Conservation (phyloP, 164 flowering plant genomes). For the Brasenia schreberi region DNA sequence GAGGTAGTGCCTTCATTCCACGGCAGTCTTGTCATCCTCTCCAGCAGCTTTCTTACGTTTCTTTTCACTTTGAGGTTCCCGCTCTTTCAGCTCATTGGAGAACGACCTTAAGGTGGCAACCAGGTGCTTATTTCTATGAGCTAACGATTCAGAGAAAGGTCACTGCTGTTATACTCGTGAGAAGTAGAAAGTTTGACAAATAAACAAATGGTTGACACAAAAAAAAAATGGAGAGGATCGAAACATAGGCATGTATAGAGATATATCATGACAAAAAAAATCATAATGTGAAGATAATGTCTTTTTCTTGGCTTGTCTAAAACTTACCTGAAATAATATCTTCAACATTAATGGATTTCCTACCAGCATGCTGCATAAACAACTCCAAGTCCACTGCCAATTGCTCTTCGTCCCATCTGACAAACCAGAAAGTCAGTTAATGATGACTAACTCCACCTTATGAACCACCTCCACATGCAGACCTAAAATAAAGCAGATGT, state of each 20-base stretch:
- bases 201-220: not conserved
- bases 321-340: conserved; percentile 57
- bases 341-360: conserved; percentile 64
- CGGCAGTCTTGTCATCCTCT: conserved; percentile 35
- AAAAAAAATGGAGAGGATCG: too few species aligned
- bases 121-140: conserved; percentile 80
- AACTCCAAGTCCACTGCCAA: conserved; percentile 73
- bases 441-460: too few species aligned
- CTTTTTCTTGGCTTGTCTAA: not conserved
- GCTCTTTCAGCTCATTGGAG: conserved; percentile 47
- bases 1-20: conserved; percentile 5
- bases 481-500: too few species aligned
- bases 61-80: conserved; percentile 64
- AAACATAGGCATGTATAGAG: too few species aligned
- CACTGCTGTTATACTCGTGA: not conserved
- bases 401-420: conserved; percentile 39
- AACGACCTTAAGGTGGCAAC: conserved; percentile 47
- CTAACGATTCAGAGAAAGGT: conserved; percentile 28
- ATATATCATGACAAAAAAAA: too few species aligned
- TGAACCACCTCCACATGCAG: too few species aligned
- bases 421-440: not conserved
- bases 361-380: conserved; percentile 82
- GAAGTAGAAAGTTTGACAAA: not conserved
- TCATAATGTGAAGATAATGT: too few species aligned
- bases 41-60: conserved; percentile 61